These are phyloP conservation scores for Pisolithus orientalis DNA, from an alignment of 768 basidiomycete genomes.

Conservation along the genomic window DNA sequence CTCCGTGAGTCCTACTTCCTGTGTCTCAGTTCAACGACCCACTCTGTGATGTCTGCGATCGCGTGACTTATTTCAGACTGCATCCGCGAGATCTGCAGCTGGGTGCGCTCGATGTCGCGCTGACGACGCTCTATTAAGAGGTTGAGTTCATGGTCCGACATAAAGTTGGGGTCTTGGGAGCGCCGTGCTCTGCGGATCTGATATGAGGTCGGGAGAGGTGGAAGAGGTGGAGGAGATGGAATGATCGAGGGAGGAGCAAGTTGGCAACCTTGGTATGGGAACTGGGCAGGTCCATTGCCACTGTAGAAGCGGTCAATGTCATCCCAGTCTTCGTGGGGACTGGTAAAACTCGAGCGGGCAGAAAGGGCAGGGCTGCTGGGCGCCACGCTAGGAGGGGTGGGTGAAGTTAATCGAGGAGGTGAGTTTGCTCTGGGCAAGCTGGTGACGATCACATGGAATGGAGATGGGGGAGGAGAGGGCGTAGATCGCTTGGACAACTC, in stretches of 20 bases:
- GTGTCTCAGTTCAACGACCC: constrained; percentile 1
- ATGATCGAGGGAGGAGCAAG: not conserved
- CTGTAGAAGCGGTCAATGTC: not conserved
- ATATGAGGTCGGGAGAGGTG: not conserved
- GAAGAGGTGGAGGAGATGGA: not conserved
- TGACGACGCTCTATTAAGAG: not conserved
- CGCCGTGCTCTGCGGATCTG: not conserved
- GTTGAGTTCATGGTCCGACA: not conserved
- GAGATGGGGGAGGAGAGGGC: too few relatives aligned
- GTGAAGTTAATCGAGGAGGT: not conserved
- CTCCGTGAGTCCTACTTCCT: not conserved
- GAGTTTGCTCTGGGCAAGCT: too few relatives aligned
- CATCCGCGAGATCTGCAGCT: not conserved
- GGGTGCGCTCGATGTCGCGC: not conserved
- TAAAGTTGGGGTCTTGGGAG: too few relatives aligned
- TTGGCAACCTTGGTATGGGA: not conserved
- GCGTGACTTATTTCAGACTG: constrained; percentile 82
- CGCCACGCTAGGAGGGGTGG: not conserved
- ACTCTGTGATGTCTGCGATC: constrained; percentile 92
- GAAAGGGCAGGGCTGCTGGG: not conserved
- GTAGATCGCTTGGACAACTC: too few relatives aligned
- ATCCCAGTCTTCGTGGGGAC: not conserved
- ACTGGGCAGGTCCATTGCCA: not conserved
- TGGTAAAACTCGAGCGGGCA: not conserved
- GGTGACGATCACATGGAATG: too few relatives aligned